A percentile compares a stretch with the other conserved stretches of the same genome.
phyloP scores from a whole-genome alignment of 257 asterid species.

The Solanum etuberosum region DNA sequence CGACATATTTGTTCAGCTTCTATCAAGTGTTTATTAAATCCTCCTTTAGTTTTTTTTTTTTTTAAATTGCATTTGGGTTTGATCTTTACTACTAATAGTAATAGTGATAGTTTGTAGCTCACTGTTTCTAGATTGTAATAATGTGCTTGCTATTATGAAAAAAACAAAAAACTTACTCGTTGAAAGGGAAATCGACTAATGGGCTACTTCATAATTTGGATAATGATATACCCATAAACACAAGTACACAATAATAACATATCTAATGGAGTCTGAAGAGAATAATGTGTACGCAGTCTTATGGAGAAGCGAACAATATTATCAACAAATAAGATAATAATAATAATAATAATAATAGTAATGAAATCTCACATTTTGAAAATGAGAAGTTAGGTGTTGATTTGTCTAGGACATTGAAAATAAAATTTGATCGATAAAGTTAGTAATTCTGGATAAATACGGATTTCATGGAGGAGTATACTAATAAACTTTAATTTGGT shows the following conservation, averaged over 20 bases:
- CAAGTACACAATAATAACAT: too few relatives aligned
- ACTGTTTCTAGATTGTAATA: not conserved
- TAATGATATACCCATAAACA: too few relatives aligned
- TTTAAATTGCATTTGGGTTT: not conserved
- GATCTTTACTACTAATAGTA: not conserved
- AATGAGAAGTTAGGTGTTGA: not conserved
- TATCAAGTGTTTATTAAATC: too few relatives aligned
- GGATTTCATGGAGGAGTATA: not conserved
- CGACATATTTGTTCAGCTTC: not conserved
- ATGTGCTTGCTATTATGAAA: not conserved
- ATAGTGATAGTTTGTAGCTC: not conserved
- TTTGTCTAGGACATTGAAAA: not conserved
- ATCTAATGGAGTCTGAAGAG: too few relatives aligned
- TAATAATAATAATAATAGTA: too few relatives aligned
- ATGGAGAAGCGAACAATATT: too few relatives aligned
- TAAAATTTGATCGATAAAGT: not conserved
- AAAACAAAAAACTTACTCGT: not conserved
- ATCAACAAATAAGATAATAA: too few relatives aligned
- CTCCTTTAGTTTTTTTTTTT: too few relatives aligned
- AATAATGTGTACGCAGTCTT: too few relatives aligned
- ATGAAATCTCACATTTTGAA: not conserved
- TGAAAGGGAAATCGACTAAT: not conserved
- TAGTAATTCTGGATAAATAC: too few relatives aligned
- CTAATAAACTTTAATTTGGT: not conserved
- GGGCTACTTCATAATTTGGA: not conserved